A percentile compares a stretch with the other conserved stretches of the same genome.
These are phyloP conservation scores for Myxozyma kluyveri DNA, from an alignment of 805 yeast species.

Conservation along the genomic window DNA sequence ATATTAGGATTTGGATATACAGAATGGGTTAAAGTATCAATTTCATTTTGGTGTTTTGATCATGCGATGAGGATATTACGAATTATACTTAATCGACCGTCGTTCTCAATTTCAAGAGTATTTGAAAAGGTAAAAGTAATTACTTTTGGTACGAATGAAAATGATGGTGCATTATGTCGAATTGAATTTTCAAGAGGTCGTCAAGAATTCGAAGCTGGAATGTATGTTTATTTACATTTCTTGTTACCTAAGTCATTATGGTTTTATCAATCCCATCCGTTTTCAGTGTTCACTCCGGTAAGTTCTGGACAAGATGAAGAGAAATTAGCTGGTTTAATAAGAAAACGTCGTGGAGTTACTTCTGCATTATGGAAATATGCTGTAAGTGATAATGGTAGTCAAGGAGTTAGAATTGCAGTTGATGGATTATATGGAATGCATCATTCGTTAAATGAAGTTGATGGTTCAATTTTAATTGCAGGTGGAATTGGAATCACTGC, in stretches of 20 bases:
- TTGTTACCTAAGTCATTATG: neutral
- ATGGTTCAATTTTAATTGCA: conserved; percentile 49
- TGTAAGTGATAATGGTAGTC: neutral
- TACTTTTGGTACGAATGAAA: neutral
- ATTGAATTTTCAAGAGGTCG: neutral
- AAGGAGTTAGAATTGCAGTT: conserved; percentile 44
- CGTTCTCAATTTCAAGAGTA: no score
- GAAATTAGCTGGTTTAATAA: neutral
- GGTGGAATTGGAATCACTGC: conserved; percentile 69
- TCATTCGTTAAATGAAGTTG: conserved; percentile 47
- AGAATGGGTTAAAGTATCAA: conserved; percentile 51
- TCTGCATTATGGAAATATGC: neutral
- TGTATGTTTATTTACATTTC: conserved; percentile 14
- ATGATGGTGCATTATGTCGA: conserved; percentile 2
- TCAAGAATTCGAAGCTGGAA: conserved; percentile 14
- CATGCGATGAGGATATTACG: conserved; percentile 47
- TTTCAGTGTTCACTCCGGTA: conserved; percentile 5
- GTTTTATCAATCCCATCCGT: conserved; percentile 20
- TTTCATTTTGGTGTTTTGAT: conserved; percentile 70
- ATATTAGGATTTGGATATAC: conserved; percentile 47
- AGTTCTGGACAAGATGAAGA: neutral
- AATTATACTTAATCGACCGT: conserved; percentile 48
- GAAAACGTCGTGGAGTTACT: conserved; percentile 7
- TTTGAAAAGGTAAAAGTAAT: neutral
- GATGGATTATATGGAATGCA: conserved; percentile 61